Evolutionary conservation across 1,139 yeast species (phyloP), one percentile per base, ranked within the genome.

Genomic region (Protomyces inouyei): DNA sequence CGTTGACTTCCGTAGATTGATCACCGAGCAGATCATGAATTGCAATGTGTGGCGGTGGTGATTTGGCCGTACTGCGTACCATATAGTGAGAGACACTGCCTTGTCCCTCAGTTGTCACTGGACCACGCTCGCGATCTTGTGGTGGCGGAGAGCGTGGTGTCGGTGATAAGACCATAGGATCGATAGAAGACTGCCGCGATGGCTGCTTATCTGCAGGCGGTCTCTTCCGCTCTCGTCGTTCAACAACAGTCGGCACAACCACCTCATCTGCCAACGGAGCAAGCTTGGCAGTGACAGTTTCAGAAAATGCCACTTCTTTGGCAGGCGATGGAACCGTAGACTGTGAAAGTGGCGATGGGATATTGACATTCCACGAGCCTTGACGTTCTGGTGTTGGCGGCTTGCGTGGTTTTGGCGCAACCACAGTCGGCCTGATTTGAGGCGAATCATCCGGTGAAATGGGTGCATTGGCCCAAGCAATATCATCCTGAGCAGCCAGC

Each of bases 381-480:
- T 52, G 57, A 16, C 63, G 35, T 23, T 59, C 63, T 28, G 63
- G 63, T 8, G 63, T 59, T 3, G 63, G 63, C 16, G 63, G 57
- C 43, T 59, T 59, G 38, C 56, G 56, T 18, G 63, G 63, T 21
- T 51, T 36, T 5, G 63, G 63, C 12, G 63, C 53, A n/a, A 12
- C 43, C 14, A 37, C 16, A n/a, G 16, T n/a, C 16, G 43, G 43
- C 14, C 16, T 5, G 10, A 37, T 14, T 21, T 28, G 14, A 6
- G 38, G 56, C 14, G 37, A 10, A 9, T 40, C 63, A n/a, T 59
- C 63, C 1, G 63, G 63, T 18, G 63, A 52, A 2, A 59, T 59
- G 14, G 63, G 63, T 10, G 57, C 38, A 52, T 59, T 59, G 28
- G 63, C 63, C 63, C 63, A 59, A 14, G 63, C 63, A 10, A 59